Base-by-base conservation (phyloP, 2,329 filamentous ascomycete species). In the Ascochyta fabae region DNA sequence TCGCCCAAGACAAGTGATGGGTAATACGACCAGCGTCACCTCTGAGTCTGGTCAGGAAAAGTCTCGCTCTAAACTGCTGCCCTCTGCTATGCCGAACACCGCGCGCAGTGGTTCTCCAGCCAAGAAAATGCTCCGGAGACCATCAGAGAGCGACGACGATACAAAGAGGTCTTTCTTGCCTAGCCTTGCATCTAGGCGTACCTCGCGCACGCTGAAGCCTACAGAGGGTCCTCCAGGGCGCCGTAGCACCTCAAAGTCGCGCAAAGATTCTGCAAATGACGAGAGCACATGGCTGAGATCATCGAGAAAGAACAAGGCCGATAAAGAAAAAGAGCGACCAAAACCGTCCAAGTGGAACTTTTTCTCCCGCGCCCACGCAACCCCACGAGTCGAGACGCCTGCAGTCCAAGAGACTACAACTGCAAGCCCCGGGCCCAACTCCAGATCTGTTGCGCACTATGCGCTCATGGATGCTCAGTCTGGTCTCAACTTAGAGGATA, bases 271-370 rank as follows among this genome's bases (percentile, higher is more conserved):
- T n/a, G 46, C 58, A 9, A 56, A 46, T 33, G 70, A 68, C 10
- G 77, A 79, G 59, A 69, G 75, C 15, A 68, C 68, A 26, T 76
- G 75, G 75, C 57, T 78, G 36, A 73, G 71, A 31, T 63, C 68
- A 12, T 71, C 70, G 13, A 74, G 73, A 57, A 68, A 72, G 52
- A 59, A 43, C 35, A 67, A 64, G 38, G 40, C 42, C 0, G 67
- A 71, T 45, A 65, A 55, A n/a, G 59, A 68, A 44, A 63, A 73
- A 55, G 62, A 69, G 40, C 68, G 60, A 42, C 53, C 62, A 16
- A 81, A 80, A 66, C 67, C 76, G 16, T 64, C 74, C 22, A 74
- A 75, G 58, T 86, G 83, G 84, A 86, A 85, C 61, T 84, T 87
- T 60, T 86, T 87, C 55, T 83, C 86, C 48, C 72, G 79, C 12